Evolutionary conservation across 2,329 filamentous ascomycete genomes (phyloP).

Genomic region (Leptographium procerum): DNA sequence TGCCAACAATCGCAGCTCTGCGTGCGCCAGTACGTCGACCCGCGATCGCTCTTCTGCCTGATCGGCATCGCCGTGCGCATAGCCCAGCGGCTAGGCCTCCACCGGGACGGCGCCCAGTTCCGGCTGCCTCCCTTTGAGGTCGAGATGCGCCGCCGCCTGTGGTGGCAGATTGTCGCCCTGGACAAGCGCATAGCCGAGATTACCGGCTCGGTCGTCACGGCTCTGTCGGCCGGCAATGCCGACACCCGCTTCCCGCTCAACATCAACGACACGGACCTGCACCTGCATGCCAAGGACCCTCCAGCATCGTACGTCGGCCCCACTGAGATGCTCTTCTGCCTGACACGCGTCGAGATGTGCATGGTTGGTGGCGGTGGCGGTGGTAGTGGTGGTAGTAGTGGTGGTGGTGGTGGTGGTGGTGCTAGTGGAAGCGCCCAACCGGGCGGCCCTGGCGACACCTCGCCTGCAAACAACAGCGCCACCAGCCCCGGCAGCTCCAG

Average conservation of each 20-base stretch:
- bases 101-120: slow-evolving; percentile 47
- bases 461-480: not conserved
- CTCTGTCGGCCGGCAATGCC: slow-evolving; percentile 36
- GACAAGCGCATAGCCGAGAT: slow-evolving; percentile 60
- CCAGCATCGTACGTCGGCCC: slow-evolving; percentile 37
- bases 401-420: not conserved
- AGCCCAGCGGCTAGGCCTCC: slow-evolving; percentile 57
- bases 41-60: slow-evolving; percentile 47
- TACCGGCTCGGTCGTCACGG: slow-evolving; percentile 45
- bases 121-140: slow-evolving; percentile 46
- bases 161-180: slow-evolving; percentile 61
- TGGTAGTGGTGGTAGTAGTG: not conserved
- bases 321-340: slow-evolving; percentile 49
- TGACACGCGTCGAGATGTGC: slow-evolving; percentile 45
- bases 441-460: not conserved
- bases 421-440: too few relatives aligned
- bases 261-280: slow-evolving; percentile 49
- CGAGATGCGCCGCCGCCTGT: slow-evolving; percentile 59
- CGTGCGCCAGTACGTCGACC: slow-evolving; percentile 47
- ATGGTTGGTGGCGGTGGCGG: slow-evolving; percentile 40
- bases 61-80: slow-evolving; percentile 56
- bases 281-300: slow-evolving; percentile 42
- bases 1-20: slow-evolving; percentile 34
- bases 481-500: slow-evolving; percentile 10
- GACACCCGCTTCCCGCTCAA: slow-evolving; percentile 49